Evolutionary conservation across 1,284 basidiomycete species (phyloP).

Genomic region (Pseudomicrostroma phylloplanum): DNA sequence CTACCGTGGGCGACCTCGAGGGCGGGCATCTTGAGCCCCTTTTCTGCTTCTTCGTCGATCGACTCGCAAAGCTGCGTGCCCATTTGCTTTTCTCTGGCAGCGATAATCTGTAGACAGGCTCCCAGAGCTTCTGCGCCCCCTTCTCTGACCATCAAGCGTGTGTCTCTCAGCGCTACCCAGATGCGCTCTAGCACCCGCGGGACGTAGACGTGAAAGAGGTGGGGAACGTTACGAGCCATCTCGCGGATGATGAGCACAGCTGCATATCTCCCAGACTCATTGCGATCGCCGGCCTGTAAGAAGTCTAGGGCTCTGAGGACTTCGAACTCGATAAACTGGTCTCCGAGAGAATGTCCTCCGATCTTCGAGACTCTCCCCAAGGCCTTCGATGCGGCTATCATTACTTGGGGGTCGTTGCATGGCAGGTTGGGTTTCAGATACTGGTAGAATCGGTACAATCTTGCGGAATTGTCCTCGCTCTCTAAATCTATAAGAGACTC

Average conservation of each 20-base stretch:
- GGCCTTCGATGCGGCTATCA: slow-evolving; percentile 79
- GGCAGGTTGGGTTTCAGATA: slow-evolving; percentile 80
- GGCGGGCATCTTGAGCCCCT: slow-evolving; percentile 71
- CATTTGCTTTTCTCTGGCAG: slow-evolving; percentile 47
- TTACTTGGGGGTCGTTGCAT: slow-evolving; percentile 74
- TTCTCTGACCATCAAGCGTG: slow-evolving; percentile 39
- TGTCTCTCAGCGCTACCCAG: slow-evolving; percentile 47
- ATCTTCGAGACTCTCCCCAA: slow-evolving; percentile 73
- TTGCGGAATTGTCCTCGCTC: slow-evolving; percentile 54
- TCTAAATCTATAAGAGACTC: slow-evolving; percentile 54
- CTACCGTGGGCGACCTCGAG: slow-evolving; percentile 88
- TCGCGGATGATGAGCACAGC: slow-evolving; percentile 51
- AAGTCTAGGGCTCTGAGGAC: slow-evolving; percentile 73
- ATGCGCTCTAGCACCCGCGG: slow-evolving; percentile 45
- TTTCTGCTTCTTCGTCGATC: slow-evolving; percentile 72
- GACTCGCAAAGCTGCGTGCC: slow-evolving; percentile 44
- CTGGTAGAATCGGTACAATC: slow-evolving; percentile 82
- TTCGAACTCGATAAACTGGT: slow-evolving; percentile 78
- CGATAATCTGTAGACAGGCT: slow-evolving; percentile 48
- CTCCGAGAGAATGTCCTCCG: slow-evolving; percentile 73
- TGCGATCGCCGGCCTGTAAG: slow-evolving; percentile 55
- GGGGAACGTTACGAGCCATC: slow-evolving; percentile 46
- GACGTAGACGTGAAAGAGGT: slow-evolving; percentile 48
- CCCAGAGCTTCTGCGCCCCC: slow-evolving; percentile 48
- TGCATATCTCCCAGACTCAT: slow-evolving; percentile 52